Conservation (phyloP, 2,329 filamentous ascomycete species). For the Fusarium musae region DNA sequence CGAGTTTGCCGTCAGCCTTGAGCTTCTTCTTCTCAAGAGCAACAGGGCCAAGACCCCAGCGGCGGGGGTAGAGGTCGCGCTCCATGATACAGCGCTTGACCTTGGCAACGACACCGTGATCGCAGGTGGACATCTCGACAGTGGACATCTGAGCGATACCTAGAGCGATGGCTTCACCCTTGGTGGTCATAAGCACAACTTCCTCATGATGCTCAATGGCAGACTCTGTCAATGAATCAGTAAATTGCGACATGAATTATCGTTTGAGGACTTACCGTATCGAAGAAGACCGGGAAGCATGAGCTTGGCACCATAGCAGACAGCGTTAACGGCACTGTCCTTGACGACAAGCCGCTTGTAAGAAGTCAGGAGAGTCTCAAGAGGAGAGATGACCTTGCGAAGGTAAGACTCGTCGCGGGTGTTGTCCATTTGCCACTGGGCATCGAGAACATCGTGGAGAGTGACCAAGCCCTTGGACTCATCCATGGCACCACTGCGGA, state of each 20-base stretch:
- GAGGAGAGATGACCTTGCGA: slow-evolving; percentile 87
- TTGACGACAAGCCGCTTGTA: slow-evolving; percentile 99
- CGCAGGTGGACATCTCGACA: slow-evolving; percentile 94
- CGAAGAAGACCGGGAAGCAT: slow-evolving; percentile 97
- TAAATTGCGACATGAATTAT: slow-evolving; percentile 14
- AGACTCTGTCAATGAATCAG: slow-evolving; percentile 68
- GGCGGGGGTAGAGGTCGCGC: slow-evolving; percentile 93
- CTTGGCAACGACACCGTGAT: slow-evolving; percentile 97
- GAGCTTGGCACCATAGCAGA: slow-evolving; percentile 98
- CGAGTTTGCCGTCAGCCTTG: slow-evolving; percentile 96
- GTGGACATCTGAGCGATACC: slow-evolving; percentile 98
- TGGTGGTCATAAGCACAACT: slow-evolving; percentile 97
- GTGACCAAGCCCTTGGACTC: slow-evolving; percentile 91
- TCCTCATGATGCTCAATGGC: slow-evolving; percentile 96
- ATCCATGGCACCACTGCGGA: slow-evolving; percentile 93
- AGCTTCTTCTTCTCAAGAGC: slow-evolving; percentile 99
- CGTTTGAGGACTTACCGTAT: slow-evolving; percentile 72
- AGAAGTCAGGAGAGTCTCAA: slow-evolving; percentile 89
- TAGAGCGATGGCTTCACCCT: slow-evolving; percentile 97
- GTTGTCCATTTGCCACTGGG: slow-evolving; percentile 96
- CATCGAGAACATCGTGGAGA: slow-evolving; percentile 86
- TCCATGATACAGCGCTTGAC: slow-evolving; percentile 99
- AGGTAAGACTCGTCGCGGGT: slow-evolving; percentile 94
- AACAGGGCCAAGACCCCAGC: slow-evolving; percentile 95
- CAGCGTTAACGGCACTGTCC: slow-evolving; percentile 84